Evolutionary conservation across 257 asterid genomes (phyloP), one percentile per base, ranked within the genome.

Genomic region (Lycium ferocissimum): DNA sequence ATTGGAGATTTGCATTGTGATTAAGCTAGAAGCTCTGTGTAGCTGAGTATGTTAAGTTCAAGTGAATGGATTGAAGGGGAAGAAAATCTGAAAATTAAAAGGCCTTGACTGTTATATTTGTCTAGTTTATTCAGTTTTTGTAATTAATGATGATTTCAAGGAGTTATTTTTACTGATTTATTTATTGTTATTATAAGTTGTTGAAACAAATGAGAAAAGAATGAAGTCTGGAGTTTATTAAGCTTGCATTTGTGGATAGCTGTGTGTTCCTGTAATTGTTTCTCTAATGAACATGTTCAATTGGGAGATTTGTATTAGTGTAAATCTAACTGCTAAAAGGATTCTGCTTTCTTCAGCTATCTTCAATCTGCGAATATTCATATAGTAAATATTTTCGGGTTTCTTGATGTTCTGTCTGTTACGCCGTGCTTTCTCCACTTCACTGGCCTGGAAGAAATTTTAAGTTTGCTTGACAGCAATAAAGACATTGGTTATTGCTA

Each of bases 371-470:
- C 38, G 10, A 9, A 37, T 22, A 62, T 20, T 62, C 35, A 62
- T 63, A 22, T 22, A 9, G 70, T 63, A 26, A 26, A 63, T 22
- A 63, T 63, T 63, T 63, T 22, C 3, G 15, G 2, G 71, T 22
- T 63, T 63, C n/a, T 33, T 38, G 18, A 66, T 26, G 11, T 12
- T 33, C 18, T 65, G 43, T 65, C n/a, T 56, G 61, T 56, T 56
- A 56, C n/a, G 61, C 18, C 61, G 7, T 4, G n/a, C 7, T 56
- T 14, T 56, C 61, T 56, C 61, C 2, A 65, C n/a, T 65, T 65
- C 73, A 66, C 47, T 66, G 45, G 72, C 72, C 72, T 66, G 6
- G 45, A 66, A 66, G 45, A 38, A 12, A 66, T 33, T 66, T 66
- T 66, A 66, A 33, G 45, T 65, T 65, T 65, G n/a, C 43, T 65